Conservation (phyloP, 345 rosid genomes). For the Arabidopsis suecica region DNA sequence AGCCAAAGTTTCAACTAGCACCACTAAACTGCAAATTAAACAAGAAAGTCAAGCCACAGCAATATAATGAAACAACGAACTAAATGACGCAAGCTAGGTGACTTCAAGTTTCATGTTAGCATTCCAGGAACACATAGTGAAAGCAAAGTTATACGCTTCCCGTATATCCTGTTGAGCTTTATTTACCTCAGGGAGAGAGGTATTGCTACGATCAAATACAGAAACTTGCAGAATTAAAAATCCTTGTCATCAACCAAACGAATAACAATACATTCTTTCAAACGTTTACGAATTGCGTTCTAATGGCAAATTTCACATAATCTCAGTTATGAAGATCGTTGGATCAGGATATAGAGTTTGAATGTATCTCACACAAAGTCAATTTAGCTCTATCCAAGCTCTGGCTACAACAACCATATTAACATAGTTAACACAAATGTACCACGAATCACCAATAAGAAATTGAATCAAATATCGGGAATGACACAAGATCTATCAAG, state of each 20-base stretch:
- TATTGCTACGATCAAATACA: not conserved
- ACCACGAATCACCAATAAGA: not conserved
- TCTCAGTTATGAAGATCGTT: not conserved
- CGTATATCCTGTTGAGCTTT: not conserved
- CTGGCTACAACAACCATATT: not conserved
- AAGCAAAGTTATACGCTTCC: constrained; percentile 8
- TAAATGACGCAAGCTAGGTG: not conserved
- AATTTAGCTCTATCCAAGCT: not conserved
- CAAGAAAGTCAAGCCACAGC: not conserved
- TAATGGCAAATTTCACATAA: not conserved
- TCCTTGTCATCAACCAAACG: not conserved
- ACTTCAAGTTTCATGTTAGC: constrained; percentile 22
- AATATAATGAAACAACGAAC: not conserved
- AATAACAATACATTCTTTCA: not conserved
- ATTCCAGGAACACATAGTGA: constrained; percentile 11
- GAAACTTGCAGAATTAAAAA: too few species aligned
- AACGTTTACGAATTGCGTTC: not conserved
- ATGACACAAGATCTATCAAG: constrained; percentile 33
- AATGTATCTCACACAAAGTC: not conserved
- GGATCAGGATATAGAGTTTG: constrained; percentile 11
- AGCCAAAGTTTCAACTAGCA: constrained; percentile 15
- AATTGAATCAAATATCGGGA: not conserved
- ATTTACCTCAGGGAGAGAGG: not conserved
- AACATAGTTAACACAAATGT: constrained; percentile 26
- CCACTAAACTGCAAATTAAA: constrained; percentile 7